A percentile compares a stretch with the other conserved stretches of the same genome.
phyloP scores from a whole-genome alignment of 2,329 filamentous ascomycete genomes.

The Microdochium nivale region DNA sequence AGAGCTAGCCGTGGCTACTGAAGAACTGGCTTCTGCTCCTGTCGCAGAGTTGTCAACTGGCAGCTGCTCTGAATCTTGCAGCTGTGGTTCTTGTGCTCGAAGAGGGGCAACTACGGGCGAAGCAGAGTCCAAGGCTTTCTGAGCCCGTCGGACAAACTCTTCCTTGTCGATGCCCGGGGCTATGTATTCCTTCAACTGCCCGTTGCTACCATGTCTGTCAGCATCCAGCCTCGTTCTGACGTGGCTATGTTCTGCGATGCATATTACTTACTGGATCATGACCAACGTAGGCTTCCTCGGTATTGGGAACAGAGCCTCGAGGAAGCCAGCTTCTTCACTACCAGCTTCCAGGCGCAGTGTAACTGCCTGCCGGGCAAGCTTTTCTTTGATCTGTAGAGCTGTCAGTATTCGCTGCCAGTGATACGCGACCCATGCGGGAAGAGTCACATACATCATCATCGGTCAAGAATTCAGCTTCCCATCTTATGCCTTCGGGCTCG shows the following conservation, averaged over 20 bases:
- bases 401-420: slow-evolving; percentile 5
- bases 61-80: not conserved
- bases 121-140: slow-evolving; percentile 24
- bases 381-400: slow-evolving; percentile 37
- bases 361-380: slow-evolving; percentile 56
- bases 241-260: not conserved
- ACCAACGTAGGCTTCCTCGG: slow-evolving; percentile 69
- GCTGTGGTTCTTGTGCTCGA: not conserved
- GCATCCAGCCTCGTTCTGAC: not conserved
- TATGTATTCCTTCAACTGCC: slow-evolving; percentile 70
- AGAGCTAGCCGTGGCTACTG: slow-evolving; percentile 1
- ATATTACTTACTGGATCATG: slow-evolving; percentile 55
- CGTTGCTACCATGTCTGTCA: slow-evolving; percentile 44
- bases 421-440: not conserved
- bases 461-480: slow-evolving; percentile 62
- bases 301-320: slow-evolving; percentile 78
- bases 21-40: too few relatives aligned
- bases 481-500: slow-evolving; percentile 56
- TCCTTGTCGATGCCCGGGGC: slow-evolving; percentile 53
- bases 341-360: slow-evolving; percentile 62
- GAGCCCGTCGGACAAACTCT: slow-evolving; percentile 54
- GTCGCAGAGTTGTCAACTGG: not conserved
- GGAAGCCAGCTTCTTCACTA: slow-evolving; percentile 72
- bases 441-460: slow-evolving; percentile 40
- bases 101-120: not conserved